Conservation (phyloP, 2,329 filamentous ascomycete species). For the Fusarium chaquense region DNA sequence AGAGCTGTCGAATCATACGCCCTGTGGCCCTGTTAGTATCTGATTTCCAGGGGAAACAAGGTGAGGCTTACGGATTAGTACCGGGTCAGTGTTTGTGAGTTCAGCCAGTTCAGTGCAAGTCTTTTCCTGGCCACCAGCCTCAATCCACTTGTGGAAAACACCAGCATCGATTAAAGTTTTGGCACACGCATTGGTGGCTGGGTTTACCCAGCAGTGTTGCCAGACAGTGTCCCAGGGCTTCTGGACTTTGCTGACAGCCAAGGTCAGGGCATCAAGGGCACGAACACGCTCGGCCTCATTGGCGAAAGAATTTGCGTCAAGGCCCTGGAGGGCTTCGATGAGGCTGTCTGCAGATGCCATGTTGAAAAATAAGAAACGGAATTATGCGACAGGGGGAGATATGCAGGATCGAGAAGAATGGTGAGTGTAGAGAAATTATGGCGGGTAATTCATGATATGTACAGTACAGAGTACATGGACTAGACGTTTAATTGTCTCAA, state of each 20-base stretch:
- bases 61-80: slow-evolving; percentile 49
- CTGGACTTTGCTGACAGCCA: slow-evolving; percentile 50
- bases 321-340: slow-evolving; percentile 42
- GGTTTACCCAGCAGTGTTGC: slow-evolving; percentile 54
- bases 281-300: slow-evolving; percentile 51
- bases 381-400: background rate
- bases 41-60: background rate
- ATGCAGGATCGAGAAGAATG: background rate
- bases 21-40: slow-evolving; percentile 24
- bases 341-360: slow-evolving; percentile 47
- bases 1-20: slow-evolving; percentile 53
- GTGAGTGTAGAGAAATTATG: background rate
- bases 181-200: slow-evolving; percentile 50
- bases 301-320: slow-evolving; percentile 48
- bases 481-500: background rate
- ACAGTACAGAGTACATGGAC: slow-evolving; percentile 1
- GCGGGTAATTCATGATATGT: slow-evolving; percentile 6
- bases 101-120: slow-evolving; percentile 51
- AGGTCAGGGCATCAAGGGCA: slow-evolving; percentile 50
- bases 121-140: slow-evolving; percentile 46
- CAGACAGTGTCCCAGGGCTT: slow-evolving; percentile 56
- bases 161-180: slow-evolving; percentile 56
- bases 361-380: background rate
- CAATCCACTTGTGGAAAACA: slow-evolving; percentile 53
- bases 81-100: slow-evolving; percentile 50